A percentile compares a stretch with the other conserved stretches of the same genome.
Conservation (phyloP, 2,329 filamentous ascomycete genomes). For the Neofusicoccum ribis region DNA sequence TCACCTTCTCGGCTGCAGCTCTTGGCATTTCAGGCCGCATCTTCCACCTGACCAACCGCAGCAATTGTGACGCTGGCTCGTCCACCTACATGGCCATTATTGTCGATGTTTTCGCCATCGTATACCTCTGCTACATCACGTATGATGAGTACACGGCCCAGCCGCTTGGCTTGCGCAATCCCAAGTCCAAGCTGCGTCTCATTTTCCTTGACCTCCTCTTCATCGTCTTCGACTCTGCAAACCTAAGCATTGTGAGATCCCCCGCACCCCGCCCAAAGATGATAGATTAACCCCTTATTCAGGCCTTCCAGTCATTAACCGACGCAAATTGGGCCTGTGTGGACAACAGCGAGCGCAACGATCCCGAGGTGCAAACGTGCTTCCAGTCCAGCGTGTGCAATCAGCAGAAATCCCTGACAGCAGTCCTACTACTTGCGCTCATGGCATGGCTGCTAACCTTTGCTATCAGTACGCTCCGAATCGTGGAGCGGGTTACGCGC, state of each 20-base stretch:
- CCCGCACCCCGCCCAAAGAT: neutral
- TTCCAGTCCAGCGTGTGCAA: constrained; percentile 53
- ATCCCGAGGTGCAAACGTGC: constrained; percentile 25
- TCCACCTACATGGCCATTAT: constrained; percentile 87
- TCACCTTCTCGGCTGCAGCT: constrained; percentile 79
- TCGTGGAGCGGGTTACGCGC: constrained; percentile 18
- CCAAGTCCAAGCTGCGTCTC: constrained; percentile 82
- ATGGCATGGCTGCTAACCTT: constrained; percentile 92
- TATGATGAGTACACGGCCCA: constrained; percentile 96
- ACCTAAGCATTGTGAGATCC: constrained; percentile 64
- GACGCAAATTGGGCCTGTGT: constrained; percentile 58
- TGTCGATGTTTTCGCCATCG: constrained; percentile 83
- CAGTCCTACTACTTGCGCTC: constrained; percentile 76
- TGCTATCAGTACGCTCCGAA: constrained; percentile 64
- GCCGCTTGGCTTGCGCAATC: constrained; percentile 81
- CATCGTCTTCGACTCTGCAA: constrained; percentile 95
- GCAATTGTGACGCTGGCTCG: constrained; percentile 44
- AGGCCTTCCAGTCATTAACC: constrained; percentile 77
- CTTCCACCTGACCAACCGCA: constrained; percentile 60
- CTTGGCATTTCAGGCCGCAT: constrained; percentile 78
- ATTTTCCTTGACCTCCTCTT: constrained; percentile 93
- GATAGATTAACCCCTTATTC: neutral
- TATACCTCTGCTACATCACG: constrained; percentile 91
- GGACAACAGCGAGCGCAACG: constrained; percentile 19
- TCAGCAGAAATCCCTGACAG: constrained; percentile 70